A percentile compares a stretch with the other conserved stretches of the same genome.
Conservation (phyloP, 2,329 filamentous ascomycete genomes). For the Trichoderma sp. region DNA sequence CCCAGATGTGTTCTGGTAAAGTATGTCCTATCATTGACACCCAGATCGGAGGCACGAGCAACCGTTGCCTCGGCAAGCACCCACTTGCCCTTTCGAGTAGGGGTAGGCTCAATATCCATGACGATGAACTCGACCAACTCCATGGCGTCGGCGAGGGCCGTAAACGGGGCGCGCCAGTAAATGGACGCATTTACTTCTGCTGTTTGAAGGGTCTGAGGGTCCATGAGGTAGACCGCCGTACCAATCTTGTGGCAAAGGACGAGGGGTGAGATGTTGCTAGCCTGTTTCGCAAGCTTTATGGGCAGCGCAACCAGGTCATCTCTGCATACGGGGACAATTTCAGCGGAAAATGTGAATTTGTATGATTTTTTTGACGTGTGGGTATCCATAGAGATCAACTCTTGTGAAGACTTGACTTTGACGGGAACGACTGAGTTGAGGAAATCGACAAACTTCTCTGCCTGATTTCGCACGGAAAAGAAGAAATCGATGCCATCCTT, state of each 20-base stretch:
- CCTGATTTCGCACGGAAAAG: conserved; percentile 86
- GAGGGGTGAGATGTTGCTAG: conserved; percentile 86
- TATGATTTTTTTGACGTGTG: conserved; percentile 90
- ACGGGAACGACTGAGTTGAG: conserved; percentile 79
- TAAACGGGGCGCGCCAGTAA: conserved; percentile 92
- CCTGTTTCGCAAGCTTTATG: conserved; percentile 80
- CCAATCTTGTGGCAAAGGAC: conserved; percentile 86
- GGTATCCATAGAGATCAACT: conserved; percentile 89
- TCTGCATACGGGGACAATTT: conserved; percentile 93
- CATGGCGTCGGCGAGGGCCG: conserved; percentile 76
- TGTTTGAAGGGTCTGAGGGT: conserved; percentile 88
- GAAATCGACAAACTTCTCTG: conserved; percentile 91
- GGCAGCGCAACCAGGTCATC: conserved; percentile 95
- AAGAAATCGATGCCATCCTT: conserved; percentile 97
- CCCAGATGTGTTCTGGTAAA: conserved; percentile 91
- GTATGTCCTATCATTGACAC: conserved; percentile 82
- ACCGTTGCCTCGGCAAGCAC: conserved; percentile 85
- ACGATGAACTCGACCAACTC: conserved; percentile 91
- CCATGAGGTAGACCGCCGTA: conserved; percentile 84
- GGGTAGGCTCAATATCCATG: conserved; percentile 86
- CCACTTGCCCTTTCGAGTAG: conserved; percentile 76
- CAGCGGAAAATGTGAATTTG: conserved; percentile 90
- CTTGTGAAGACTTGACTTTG: conserved; percentile 72
- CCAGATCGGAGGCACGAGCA: conserved; percentile 82
- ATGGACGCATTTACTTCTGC: conserved; percentile 78